Evolutionary conservation across 495 filamentous ascomycete genomes (phyloP), one percentile per base, ranked within the genome.

Genomic region (Hypoxylon lenormandii): DNA sequence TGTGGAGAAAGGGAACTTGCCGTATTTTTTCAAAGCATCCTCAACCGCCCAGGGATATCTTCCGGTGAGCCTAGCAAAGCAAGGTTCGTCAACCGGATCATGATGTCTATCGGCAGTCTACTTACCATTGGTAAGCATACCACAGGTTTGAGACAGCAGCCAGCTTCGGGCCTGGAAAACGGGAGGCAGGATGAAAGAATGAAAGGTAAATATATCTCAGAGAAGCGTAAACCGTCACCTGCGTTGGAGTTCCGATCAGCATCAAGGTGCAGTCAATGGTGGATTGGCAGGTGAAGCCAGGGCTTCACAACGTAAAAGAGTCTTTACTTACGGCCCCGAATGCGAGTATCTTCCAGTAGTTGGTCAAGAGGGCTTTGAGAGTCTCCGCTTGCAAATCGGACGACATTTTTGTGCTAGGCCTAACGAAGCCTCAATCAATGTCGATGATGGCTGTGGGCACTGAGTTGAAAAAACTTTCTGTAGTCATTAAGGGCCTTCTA

Each of bases 141-240:
- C 60, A 64, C 7, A 69, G 2, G 40, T 73, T 66, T 0, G 65
- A 73, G 11, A 73, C 37, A 8, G 72, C 62, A 0, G 70, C 66
- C 19, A 71, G 11, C 36, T 60, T 70, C 4, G 83, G 84, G 10
- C 84, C 84, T 1, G 83, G 85, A 66, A 79, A 83, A 0, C 64
- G 68, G 4, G 74, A 47, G 0, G 84, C 74, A 0, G 83, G 83
- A n/a, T 84, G 81, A 60, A 82, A 79, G 55, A 70, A 84, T 7
- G 83, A 71, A 13, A 77, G 72, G 66, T 85, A 84, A 28, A 75
- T 49, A 5, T 19, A 48, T 23, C 56, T 43, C 5, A 52, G 18
- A 3, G 19, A 18, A 4, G 30, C 28, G 10, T 48, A 59, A n/a
- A 38, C 11, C 1, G 42, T 23, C 18, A 38, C 55, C 55, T 59